Conservation (phyloP, 169 alveolate genomes). For the Plasmodium cynomolgi region DNA sequence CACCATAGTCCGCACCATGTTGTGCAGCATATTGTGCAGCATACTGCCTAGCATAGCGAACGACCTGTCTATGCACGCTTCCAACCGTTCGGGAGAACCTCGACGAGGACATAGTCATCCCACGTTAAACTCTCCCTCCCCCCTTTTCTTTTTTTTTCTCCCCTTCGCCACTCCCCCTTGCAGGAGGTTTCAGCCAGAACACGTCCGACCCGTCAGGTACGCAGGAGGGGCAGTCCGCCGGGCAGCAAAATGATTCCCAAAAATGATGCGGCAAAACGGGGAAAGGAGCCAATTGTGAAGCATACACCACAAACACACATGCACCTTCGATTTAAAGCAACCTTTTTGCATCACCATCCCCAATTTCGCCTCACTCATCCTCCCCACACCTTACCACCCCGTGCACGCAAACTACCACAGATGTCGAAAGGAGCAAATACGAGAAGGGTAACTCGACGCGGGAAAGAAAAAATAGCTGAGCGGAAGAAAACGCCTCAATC, state of each 20-base stretch:
- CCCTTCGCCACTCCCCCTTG: neutral
- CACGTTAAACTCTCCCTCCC: neutral
- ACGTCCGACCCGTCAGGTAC: constrained; percentile 37
- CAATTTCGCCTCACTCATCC: neutral
- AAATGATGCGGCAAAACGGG: neutral
- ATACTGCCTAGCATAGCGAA: neutral
- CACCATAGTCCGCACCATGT: too few species aligned
- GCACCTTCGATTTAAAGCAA: neutral
- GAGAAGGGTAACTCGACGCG: constrained; percentile 22
- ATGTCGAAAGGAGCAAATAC: constrained; percentile 55
- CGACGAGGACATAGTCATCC: neutral
- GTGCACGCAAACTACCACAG: neutral
- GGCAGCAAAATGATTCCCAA: neutral
- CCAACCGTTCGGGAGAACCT: neutral
- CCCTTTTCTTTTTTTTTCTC: neutral
- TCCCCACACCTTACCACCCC: neutral
- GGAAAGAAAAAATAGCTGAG: neutral
- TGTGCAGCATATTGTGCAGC: too few species aligned
- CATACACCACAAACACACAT: too few species aligned
- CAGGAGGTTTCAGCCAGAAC: constrained; percentile 59
- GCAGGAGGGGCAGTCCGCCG: neutral
- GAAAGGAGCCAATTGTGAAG: neutral
- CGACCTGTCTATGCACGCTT: neutral
- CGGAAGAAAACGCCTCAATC: neutral
- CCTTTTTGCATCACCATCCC: neutral